phyloP scores from a whole-genome alignment of 352 stramenopile genomes.

The Paralagenidium karlingii region DNA sequence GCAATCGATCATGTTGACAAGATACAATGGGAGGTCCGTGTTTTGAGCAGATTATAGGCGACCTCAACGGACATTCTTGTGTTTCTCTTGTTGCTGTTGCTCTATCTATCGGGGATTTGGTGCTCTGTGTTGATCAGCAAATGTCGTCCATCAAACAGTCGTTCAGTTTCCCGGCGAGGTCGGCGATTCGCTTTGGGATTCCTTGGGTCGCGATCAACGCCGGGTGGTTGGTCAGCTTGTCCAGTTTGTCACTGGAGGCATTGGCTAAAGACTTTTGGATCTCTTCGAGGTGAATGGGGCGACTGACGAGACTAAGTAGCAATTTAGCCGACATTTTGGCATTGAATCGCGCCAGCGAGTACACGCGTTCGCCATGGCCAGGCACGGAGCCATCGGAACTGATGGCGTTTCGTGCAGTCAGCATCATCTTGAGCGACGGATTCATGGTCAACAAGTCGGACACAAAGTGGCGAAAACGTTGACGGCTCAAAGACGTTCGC shows the following conservation, averaged over 20 bases:
- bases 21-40: no score
- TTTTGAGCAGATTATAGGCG: no score
- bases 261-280: slow-evolving; percentile 20
- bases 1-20: no score
- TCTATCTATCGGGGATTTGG: background rate
- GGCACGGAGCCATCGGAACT: slow-evolving; percentile 45
- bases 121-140: slow-evolving; percentile 4
- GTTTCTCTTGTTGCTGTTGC: background rate
- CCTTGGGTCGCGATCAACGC: slow-evolving; percentile 39
- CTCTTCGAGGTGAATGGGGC: slow-evolving; percentile 53
- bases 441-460: slow-evolving; percentile 63
- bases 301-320: slow-evolving; percentile 61
- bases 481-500: slow-evolving; percentile 22
- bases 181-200: slow-evolving; percentile 54
- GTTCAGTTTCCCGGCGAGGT: slow-evolving; percentile 55
- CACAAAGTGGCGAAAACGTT: slow-evolving; percentile 53
- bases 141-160: slow-evolving; percentile 60
- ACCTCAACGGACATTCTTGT: background rate
- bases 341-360: slow-evolving; percentile 46
- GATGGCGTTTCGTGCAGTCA: slow-evolving; percentile 46
- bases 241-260: slow-evolving; percentile 41
- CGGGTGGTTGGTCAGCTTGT: slow-evolving; percentile 58
- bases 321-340: slow-evolving; percentile 63
- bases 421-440: slow-evolving; percentile 54
- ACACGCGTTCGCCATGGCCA: slow-evolving; percentile 59